Base-by-base conservation (phyloP, 345 rosid species). In the Ceriops decandra region DNA sequence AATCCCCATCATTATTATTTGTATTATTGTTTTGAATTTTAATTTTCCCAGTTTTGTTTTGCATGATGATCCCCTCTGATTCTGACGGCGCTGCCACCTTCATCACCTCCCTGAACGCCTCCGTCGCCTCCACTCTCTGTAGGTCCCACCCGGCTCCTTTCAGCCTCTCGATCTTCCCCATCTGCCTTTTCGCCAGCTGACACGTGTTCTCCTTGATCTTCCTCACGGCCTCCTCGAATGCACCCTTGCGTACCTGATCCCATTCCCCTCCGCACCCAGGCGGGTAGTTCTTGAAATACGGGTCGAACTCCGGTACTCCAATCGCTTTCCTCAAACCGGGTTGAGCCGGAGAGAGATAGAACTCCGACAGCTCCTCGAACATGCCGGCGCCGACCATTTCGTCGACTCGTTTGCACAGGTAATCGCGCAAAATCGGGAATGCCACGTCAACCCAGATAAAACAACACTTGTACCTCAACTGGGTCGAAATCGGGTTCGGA, bases 361-460 rank as follows among this genome's bases (percentile, higher is more conserved):
- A 88, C 70, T 66, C 60, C 5, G 74, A 69, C 24, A 95, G 61
- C 81, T 95, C 99, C 19, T 88, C 84, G 59, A 90, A 83, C 99
- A 95, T 91, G 63, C 98, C 99, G 28, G 79, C 74, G n/a, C 73
- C 85, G 51, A 95, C 86, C 99, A 95, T 95, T 7, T 91, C 96
- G 68, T 95, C 99, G 31, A 91, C 99, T 26, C 99, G 78, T 66
- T 60, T 76, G 36, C 80, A 51, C 0, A 95, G 69, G 71, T 91
- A 90, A n/a, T 90, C 87, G 72, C 69, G 76, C 0, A 95, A 80
- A n/a, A 91, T 84, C 17, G 71, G 80, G 33, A 79, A 80, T 38
- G 95, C 74, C 62, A 89, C 89, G 76, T 95, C 88, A 8, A 95
- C 93, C 98, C 96, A 91, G 17, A 95, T 24, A 60, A 95, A 82